phyloP scores from a whole-genome alignment of 164 flowering plant genomes.

The Kingdonia uniflora region DNA sequence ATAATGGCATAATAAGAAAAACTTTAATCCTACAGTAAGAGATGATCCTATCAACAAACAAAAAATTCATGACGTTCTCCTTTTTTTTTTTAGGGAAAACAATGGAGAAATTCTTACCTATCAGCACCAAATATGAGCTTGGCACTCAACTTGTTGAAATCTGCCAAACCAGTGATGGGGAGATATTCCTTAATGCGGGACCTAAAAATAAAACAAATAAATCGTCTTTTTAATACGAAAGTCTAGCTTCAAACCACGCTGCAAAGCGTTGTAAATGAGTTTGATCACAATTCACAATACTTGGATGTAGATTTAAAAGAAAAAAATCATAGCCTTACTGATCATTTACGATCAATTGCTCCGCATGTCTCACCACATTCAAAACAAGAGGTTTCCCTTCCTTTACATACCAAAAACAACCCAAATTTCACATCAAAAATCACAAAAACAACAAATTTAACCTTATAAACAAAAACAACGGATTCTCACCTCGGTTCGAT shows the following conservation, averaged over 20 bases:
- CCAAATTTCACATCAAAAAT: neutral
- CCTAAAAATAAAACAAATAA: constrained; percentile 22
- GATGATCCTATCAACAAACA: too few relatives aligned
- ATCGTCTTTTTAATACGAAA: neutral
- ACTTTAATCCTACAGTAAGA: too few relatives aligned
- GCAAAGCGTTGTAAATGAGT: neutral
- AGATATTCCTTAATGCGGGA: constrained; percentile 89
- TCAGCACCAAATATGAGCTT: constrained; percentile 94
- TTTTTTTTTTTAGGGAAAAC: too few relatives aligned
- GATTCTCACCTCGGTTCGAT: constrained; percentile 77
- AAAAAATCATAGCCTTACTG: constrained; percentile 32
- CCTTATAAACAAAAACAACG: neutral
- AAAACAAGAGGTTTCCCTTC: constrained; percentile 97
- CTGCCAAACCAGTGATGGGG: constrained; percentile 80
- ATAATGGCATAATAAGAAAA: neutral
- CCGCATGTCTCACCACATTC: constrained; percentile 83
- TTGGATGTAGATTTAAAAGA: too few relatives aligned
- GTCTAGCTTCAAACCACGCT: too few relatives aligned
- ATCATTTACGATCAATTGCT: constrained; percentile 64
- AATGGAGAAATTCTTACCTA: constrained; percentile 33
- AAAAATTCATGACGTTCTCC: too few relatives aligned
- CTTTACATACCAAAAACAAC: constrained; percentile 20
- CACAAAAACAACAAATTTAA: neutral
- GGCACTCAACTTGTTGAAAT: constrained; percentile 88
- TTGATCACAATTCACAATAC: too few relatives aligned